Evolutionary conservation across 805 yeast species (phyloP).

Genomic region (Sugiyamaella smithiae): DNA sequence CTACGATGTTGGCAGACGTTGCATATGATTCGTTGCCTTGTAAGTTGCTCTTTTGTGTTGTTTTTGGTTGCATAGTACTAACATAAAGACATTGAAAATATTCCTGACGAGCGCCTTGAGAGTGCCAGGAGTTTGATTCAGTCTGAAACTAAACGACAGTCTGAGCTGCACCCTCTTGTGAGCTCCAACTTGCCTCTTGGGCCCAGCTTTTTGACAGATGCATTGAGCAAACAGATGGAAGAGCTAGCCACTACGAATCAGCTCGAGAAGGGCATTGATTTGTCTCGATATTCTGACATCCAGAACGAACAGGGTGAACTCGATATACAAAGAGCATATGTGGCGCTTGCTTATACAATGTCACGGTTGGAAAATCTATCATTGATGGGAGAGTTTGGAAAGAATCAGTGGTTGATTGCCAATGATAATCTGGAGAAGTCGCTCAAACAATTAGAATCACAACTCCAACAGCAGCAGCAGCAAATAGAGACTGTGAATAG

Average conservation of each 20-base stretch:
- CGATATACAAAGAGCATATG: constrained; percentile 22
- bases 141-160: not conserved
- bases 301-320: constrained; percentile 21
- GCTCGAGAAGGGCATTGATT: constrained; percentile 25
- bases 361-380: constrained; percentile 29
- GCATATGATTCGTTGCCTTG: constrained; percentile 20
- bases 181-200: constrained; percentile 3
- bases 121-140: constrained; percentile 12
- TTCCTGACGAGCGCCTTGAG: constrained; percentile 5
- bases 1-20: constrained; percentile 8
- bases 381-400: constrained; percentile 27
- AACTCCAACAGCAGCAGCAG: constrained; percentile 18
- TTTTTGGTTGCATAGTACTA: not conserved
- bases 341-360: constrained; percentile 29
- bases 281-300: constrained; percentile 25
- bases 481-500: constrained; percentile 20
- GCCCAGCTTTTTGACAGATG: constrained; percentile 10
- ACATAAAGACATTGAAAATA: constrained; percentile 16
- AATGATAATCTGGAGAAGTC: constrained; percentile 30
- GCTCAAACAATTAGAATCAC: constrained; percentile 23
- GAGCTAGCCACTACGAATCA: not conserved
- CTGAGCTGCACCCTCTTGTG: constrained; percentile 3
- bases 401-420: constrained; percentile 33
- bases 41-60: constrained; percentile 12
- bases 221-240: constrained; percentile 10